Evolutionary conservation across 768 basidiomycete genomes (phyloP).

Genomic region (Cystofilobasidium capitatum): DNA sequence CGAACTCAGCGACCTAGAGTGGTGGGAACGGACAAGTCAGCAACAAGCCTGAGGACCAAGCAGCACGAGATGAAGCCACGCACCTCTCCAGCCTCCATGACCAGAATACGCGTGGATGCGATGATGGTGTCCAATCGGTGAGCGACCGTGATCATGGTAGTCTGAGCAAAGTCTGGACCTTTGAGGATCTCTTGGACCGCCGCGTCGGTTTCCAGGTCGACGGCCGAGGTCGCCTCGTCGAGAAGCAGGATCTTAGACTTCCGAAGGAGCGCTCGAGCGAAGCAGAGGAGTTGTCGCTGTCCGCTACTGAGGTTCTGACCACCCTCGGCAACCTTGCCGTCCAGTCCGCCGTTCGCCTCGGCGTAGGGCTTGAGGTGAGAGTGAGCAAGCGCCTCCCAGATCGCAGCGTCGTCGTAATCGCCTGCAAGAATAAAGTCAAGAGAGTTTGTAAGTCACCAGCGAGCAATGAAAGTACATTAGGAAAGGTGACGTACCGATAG

Average conservation of each 20-base stretch:
- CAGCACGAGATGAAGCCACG: slow-evolving; percentile 26
- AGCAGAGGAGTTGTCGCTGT: slow-evolving; percentile 78
- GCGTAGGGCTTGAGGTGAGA: slow-evolving; percentile 40
- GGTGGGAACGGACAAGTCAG: not conserved
- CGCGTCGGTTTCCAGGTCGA: slow-evolving; percentile 13
- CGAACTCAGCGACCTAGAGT: slow-evolving; percentile 63
- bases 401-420: slow-evolving; percentile 60
- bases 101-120: slow-evolving; percentile 71
- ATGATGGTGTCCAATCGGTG: slow-evolving; percentile 51
- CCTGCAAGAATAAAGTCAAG: slow-evolving; percentile 41
- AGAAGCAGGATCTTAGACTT: slow-evolving; percentile 74
- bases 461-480: not conserved
- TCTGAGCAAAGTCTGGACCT: slow-evolving; percentile 62
- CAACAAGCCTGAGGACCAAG: not conserved
- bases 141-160: slow-evolving; percentile 82
- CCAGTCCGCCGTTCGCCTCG: slow-evolving; percentile 51
- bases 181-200: slow-evolving; percentile 64
- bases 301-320: slow-evolving; percentile 75
- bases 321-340: slow-evolving; percentile 64
- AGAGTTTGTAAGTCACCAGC: not conserved
- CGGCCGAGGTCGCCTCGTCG: slow-evolving; percentile 61
- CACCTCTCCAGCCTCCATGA: slow-evolving; percentile 69
- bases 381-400: slow-evolving; percentile 79
- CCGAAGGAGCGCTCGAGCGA: slow-evolving; percentile 68
- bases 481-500: slow-evolving; percentile 17